Evolutionary conservation across 306 rosid genomes (phyloP).

Genomic region (Arachis hypogaea): DNA sequence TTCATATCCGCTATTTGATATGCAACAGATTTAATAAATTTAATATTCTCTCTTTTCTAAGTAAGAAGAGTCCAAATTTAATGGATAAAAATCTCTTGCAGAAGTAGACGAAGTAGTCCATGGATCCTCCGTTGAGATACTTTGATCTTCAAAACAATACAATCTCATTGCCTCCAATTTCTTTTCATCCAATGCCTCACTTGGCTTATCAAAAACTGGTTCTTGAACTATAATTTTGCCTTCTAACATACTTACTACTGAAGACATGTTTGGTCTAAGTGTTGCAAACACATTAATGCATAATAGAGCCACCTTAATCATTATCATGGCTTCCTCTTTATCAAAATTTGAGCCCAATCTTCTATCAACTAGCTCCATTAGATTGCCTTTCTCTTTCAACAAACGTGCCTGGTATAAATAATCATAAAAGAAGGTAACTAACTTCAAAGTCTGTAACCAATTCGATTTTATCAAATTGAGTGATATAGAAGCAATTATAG

Average conservation of each 20-base stretch:
- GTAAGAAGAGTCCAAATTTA: neutral
- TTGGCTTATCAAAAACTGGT: constrained; percentile 10
- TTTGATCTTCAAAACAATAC: neutral
- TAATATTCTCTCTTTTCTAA: neutral
- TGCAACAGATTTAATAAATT: too few species aligned
- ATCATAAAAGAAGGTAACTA: neutral
- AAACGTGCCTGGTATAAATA: constrained; percentile 35
- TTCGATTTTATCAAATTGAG: too few species aligned
- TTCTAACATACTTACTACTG: constrained; percentile 48
- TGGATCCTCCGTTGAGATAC: neutral
- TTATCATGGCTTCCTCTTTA: constrained; percentile 46
- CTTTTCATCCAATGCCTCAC: constrained; percentile 39
- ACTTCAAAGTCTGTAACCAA: neutral
- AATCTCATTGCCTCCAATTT: constrained; percentile 33
- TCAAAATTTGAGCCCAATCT: constrained; percentile 48
- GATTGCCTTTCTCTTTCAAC: constrained; percentile 63
- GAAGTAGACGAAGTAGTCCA: neutral
- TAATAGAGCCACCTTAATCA: constrained; percentile 56
- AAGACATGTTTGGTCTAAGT: constrained; percentile 51
- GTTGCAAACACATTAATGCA: constrained; percentile 64
- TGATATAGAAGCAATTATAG: too few species aligned
- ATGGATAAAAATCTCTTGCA: neutral
- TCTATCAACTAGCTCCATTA: constrained; percentile 46
- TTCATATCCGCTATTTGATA: too few species aligned
- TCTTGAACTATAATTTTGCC: constrained; percentile 30